Evolutionary conservation across 1,139 yeast species (phyloP), one percentile per base, ranked within the genome.

Genomic region (Taphrina betulina): DNA sequence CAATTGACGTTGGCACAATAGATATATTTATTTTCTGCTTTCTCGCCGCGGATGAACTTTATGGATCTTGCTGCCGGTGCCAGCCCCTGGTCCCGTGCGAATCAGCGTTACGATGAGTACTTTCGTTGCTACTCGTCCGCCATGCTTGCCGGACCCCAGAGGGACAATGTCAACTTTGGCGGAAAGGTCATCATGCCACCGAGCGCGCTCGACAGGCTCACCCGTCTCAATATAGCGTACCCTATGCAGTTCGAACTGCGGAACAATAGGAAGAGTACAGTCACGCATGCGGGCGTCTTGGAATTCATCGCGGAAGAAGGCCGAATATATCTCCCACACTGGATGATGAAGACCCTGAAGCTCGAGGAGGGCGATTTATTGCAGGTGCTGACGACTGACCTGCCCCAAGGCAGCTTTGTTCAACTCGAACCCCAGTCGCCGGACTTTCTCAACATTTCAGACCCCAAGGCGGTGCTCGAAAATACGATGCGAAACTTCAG

Each of bases 291-390:
- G 50, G 99, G 99, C 65, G 98, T 94, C 14, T 73, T 94, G 63
- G 98, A 94, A 71, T 94, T 94, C 68, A 85, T 86, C 29, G 96
- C 98, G 0, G 98, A 92, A 68, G 98, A 94, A 72, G 99, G 99
- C 17, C 76, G 98, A 60, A 94, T 82, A 2, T 94, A 94, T 68
- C 68, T 92, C 43, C 99, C 99, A 0, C 90, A 87, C 65, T 94
- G 99, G 99, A 90, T 92, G 94, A 81, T 92, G 89, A 77, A 72
- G 48, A 85, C 95, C 0, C 71, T 94, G 46, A 74, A 76, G 34
- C 72, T 86, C 10, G 78, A 78, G 48, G 87, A 96, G 0, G 98
- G 98, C 0, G 79, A 87, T 23, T 73, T 94, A 60, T 72, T 92
- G 23, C 84, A 84, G 62, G 78, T 94, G 40, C 65, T 72, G 31